These are phyloP conservation scores for Hypoxylon sp. DNA, from an alignment of 2,329 filamentous ascomycete genomes.

Conservation along the genomic window DNA sequence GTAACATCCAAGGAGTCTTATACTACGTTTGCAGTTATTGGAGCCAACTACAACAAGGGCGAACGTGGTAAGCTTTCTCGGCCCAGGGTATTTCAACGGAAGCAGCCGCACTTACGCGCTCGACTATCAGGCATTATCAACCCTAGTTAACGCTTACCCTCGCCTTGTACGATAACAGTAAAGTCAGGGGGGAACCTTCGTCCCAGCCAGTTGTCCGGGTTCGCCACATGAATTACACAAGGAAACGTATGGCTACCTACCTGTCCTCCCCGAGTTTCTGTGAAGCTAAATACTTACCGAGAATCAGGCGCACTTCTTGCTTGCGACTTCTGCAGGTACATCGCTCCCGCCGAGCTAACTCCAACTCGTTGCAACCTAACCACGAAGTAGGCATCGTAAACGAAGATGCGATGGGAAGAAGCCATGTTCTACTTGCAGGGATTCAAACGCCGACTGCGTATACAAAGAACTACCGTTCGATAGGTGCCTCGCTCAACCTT, in stretches of 20 bases:
- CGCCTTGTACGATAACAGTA: conserved; percentile 29
- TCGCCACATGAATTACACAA: conserved; percentile 54
- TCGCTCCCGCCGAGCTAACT: conserved; percentile 7
- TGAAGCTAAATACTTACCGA: conserved; percentile 39
- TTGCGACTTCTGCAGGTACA: conserved; percentile 56
- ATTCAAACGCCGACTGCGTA: conserved; percentile 56
- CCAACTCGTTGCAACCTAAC: conserved; percentile 33
- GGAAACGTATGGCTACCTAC: conserved; percentile 51
- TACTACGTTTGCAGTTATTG: conserved; percentile 35
- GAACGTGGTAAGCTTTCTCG: conserved; percentile 20
- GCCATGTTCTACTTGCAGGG: conserved; percentile 56
- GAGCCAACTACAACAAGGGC: conserved; percentile 28
- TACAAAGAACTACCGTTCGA: conserved; percentile 56
- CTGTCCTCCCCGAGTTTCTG: conserved; percentile 13
- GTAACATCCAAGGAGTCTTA: conserved; percentile 31
- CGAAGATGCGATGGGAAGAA: conserved; percentile 55
- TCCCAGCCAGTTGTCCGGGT: conserved; percentile 28
- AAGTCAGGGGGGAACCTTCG: conserved; percentile 32
- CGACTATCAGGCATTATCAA: conserved; percentile 22
- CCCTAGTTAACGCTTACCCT: conserved; percentile 38
- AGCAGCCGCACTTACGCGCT: conserved; percentile 42
- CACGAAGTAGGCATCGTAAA: conserved; percentile 52
- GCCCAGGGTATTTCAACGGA: conserved; percentile 39
- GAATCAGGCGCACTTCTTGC: conserved; percentile 55
- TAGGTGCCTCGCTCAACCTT: conserved; percentile 42